Conservation (phyloP, 2,329 filamentous ascomycete species). For the Fonsecaea monophora region DNA sequence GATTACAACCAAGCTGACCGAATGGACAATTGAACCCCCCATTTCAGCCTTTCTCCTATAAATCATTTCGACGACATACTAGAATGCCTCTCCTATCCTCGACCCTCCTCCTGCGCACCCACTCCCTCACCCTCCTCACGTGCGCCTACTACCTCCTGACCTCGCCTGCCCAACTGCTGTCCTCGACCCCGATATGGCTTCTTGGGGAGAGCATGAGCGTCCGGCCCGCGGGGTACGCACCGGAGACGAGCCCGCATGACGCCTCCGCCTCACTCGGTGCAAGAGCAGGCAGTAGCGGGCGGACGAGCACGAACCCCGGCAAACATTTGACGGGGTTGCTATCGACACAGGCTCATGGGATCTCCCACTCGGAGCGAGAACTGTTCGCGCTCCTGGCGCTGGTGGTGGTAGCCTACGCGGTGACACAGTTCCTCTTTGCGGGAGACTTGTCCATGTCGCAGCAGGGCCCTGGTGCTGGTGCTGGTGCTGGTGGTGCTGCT, state of each 20-base stretch:
- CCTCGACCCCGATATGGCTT: conserved; percentile 37
- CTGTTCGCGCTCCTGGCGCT: conserved; percentile 35
- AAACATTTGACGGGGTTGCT: not conserved
- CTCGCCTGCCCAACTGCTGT: conserved; percentile 30
- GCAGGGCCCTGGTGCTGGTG: not conserved
- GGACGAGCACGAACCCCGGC: not conserved
- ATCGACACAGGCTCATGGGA: not conserved
- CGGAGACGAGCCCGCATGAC: conserved; percentile 10
- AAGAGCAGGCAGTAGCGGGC: not conserved
- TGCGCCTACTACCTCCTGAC: conserved; percentile 37
- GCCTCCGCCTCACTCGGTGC: not conserved
- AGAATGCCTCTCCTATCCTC: conserved; percentile 39
- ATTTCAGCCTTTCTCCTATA: not conserved
- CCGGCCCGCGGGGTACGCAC: conserved; percentile 33
- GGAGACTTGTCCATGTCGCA: conserved; percentile 30
- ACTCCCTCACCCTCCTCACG: conserved; percentile 31
- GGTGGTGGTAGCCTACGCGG: conserved; percentile 27
- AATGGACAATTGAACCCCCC: not conserved
- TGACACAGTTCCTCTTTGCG: conserved; percentile 35
- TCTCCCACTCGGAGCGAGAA: conserved; percentile 25
- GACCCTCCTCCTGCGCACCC: conserved; percentile 33
- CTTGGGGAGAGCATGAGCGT: conserved; percentile 39
- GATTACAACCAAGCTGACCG: not conserved
- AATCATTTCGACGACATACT: not conserved
- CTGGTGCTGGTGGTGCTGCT: not conserved